Base-by-base conservation (phyloP, 805 yeast genomes). In the Metschnikowia baotianmanensis region DNA sequence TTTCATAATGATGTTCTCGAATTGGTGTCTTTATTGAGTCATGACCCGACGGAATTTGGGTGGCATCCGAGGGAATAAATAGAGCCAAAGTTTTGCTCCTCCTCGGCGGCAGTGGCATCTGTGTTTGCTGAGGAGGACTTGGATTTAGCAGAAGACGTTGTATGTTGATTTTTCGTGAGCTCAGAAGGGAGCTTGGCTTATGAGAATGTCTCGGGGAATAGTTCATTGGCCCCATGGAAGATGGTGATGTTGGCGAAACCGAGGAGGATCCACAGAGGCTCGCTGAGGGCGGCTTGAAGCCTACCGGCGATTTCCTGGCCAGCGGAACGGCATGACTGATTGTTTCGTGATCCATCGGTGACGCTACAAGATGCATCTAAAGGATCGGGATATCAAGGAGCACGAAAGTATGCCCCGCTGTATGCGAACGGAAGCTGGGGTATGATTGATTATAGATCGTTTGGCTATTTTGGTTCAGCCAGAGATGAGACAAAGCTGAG, bases 161-260 rank as follows among this genome's bases (percentile, higher is more conserved):
- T 62, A 63, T 65, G 49, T 67, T 67, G 42, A 69, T 50, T 38
- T 61, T 63, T 32, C 59, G 47, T 28, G 56, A 50, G 22, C 46
- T 40, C 42, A 50, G 48, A 24, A 60, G 53, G 26, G 59, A 50
- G 33, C 58, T 53, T 9, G 63, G 58, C 38, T 59, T 57, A 24
- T 63, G 55, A n/a, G 63, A 51, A 38, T 65, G 71, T 38, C 63
- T 61, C 4, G 73, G 71, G 12, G 67, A 62, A 46, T 63, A 66
- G 55, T 65, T 67, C 50, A 67, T 54, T 12, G 47, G 35, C 7
- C 55, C 56, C 28, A 19, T 26, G 18, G 28, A 7, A 5, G 40
- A 34, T 12, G 48, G 37, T 18, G 42, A 18, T 12, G 29, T 23
- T 20, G 34, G 34, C 5, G 38, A 31, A 23, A 21, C 42, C 19